These are phyloP conservation scores for Leptosphaerulina australis DNA, from an alignment of 2,329 filamentous ascomycete species.

Conservation along the genomic window DNA sequence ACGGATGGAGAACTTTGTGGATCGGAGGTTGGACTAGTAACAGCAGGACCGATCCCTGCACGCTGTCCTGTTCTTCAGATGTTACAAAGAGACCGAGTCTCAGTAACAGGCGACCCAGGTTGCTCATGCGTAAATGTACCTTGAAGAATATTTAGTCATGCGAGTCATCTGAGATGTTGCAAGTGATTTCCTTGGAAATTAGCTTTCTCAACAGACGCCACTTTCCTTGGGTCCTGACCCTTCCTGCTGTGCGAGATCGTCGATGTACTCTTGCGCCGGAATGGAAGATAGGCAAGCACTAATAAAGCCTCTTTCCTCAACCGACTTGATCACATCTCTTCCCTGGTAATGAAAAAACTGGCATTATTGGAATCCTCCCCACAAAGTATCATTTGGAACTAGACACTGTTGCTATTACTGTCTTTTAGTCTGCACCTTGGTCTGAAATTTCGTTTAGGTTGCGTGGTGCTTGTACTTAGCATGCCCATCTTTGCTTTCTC, in stretches of 20 bases:
- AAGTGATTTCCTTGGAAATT: background rate
- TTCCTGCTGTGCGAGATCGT: background rate
- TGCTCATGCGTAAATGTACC: background rate
- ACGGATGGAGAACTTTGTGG: background rate
- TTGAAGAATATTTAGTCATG: background rate
- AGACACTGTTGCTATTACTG: background rate
- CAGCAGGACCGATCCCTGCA: background rate
- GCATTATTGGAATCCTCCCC: background rate
- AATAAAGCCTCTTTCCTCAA: background rate
- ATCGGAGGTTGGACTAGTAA: background rate
- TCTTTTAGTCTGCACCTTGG: background rate
- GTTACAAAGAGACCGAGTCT: background rate
- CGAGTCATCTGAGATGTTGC: constrained; percentile 7
- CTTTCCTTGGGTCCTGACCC: background rate
- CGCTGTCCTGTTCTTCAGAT: background rate
- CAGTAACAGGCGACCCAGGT: too few relatives aligned
- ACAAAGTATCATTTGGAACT: too few relatives aligned
- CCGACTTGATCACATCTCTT: background rate
- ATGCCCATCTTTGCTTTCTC: background rate
- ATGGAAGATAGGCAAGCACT: background rate
- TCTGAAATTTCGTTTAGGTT: background rate
- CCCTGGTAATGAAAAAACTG: too few relatives aligned
- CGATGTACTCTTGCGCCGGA: background rate
- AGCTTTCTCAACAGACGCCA: background rate
- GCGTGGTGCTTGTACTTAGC: background rate